Conservation (phyloP, 495 filamentous ascomycete genomes). For the Hypoxylon fragiforme region DNA sequence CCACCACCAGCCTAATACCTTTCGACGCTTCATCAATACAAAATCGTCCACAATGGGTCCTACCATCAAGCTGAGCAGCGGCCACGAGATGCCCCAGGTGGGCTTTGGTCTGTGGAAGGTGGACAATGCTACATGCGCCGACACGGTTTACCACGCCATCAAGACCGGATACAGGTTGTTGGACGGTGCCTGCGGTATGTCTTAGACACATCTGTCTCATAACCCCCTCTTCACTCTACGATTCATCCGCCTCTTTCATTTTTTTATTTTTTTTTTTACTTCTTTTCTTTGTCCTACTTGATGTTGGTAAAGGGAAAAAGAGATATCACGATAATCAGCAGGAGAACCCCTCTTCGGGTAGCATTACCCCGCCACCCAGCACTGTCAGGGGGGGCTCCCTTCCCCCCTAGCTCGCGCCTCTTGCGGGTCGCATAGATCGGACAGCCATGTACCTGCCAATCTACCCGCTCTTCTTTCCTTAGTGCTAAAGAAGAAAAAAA, state of each 20-base stretch:
- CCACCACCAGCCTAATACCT: slow-evolving; percentile 4
- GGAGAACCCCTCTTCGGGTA: slow-evolving; percentile 30
- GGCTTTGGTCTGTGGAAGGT: slow-evolving; percentile 88
- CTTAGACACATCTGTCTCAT: too few species aligned
- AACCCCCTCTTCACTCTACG: too few species aligned
- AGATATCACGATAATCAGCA: slow-evolving; percentile 17
- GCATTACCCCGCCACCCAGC: slow-evolving; percentile 34
- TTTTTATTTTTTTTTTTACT: not conserved
- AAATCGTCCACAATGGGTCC: slow-evolving; percentile 47
- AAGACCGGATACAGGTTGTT: slow-evolving; percentile 85
- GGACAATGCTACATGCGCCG: slow-evolving; percentile 72
- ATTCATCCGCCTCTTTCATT: too few species aligned
- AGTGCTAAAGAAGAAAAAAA: too few species aligned
- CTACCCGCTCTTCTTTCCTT: too few species aligned
- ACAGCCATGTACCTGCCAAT: slow-evolving; percentile 13
- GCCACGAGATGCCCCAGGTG: slow-evolving; percentile 84
- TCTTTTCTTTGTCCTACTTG: not conserved
- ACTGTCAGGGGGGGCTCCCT: slow-evolving; percentile 17
- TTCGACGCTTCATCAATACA: slow-evolving; percentile 16
- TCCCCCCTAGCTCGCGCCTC: slow-evolving; percentile 1
- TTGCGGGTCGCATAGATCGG: slow-evolving; percentile 10
- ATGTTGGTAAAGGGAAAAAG: too few species aligned
- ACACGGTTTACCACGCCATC: slow-evolving; percentile 86
- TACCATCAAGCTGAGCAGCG: slow-evolving; percentile 77
- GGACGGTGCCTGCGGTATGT: slow-evolving; percentile 82